Percentiles rank a stretch among this genome's conserved stretches.
Evolutionary conservation across 169 alveolate species (phyloP).

Genomic region (Fabrea salina): DNA sequence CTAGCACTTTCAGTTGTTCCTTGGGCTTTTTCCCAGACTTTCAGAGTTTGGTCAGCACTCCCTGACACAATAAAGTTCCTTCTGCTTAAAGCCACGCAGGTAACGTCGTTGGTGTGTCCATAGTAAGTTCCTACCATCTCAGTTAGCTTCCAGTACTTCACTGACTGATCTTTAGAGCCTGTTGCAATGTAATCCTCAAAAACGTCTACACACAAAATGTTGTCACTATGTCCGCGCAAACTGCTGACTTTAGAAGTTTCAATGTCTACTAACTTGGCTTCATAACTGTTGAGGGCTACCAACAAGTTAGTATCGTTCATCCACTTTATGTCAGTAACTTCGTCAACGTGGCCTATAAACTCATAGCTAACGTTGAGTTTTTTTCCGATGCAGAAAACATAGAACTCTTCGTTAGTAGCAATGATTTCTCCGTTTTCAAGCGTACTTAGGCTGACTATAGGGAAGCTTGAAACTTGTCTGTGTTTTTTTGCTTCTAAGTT

Average conservation of each 20-base stretch:
- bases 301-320: neutral
- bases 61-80: neutral
- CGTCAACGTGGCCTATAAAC: slow-evolving; percentile 7
- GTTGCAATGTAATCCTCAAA: slow-evolving; percentile 58
- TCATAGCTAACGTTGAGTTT: neutral
- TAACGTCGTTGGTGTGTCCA: slow-evolving; percentile 38
- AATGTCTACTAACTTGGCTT: slow-evolving; percentile 38
- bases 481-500: neutral
- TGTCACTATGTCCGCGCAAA: slow-evolving; percentile 78
- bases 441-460: neutral
- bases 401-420: neutral
- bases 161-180: slow-evolving; percentile 74
- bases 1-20: slow-evolving; percentile 9
- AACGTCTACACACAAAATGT: slow-evolving; percentile 64
- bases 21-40: slow-evolving; percentile 14
- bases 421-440: neutral
- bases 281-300: neutral
- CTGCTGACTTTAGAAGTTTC: slow-evolving; percentile 45
- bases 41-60: neutral
- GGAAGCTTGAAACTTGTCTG: neutral
- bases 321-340: neutral
- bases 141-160: slow-evolving; percentile 65
- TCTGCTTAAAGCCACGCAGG: slow-evolving; percentile 23
- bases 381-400: neutral
- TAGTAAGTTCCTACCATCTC: neutral